Evolutionary conservation across 2,329 filamentous ascomycete species (phyloP).

Genomic region (Dothiorella sarmentorum): DNA sequence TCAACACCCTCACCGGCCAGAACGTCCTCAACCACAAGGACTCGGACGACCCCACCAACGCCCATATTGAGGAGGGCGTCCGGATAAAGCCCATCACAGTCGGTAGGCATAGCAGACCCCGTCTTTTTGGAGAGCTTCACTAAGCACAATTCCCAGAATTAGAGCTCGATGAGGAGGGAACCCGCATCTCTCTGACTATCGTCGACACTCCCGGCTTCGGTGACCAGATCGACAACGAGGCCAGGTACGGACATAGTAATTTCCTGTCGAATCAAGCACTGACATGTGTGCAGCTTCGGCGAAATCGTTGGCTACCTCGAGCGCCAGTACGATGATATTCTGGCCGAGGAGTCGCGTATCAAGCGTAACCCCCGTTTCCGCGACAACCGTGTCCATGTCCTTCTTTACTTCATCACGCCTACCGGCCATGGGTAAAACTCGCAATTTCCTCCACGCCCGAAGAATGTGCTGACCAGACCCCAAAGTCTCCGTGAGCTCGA

Average conservation of each 20-base stretch:
- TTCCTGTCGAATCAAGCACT: too few relatives aligned
- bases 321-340: conserved; percentile 98
- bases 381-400: conserved; percentile 96
- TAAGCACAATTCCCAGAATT: conserved; percentile 59
- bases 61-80: conserved; percentile 92
- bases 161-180: conserved; percentile 96
- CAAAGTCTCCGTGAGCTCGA: conserved; percentile 91
- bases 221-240: conserved; percentile 99
- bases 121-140: conserved; percentile 20
- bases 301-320: conserved; percentile 98
- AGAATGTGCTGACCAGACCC: conserved; percentile 3
- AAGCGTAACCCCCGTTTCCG: conserved; percentile 99
- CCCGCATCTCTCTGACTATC: conserved; percentile 95
- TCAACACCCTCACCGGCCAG: conserved; percentile 98
- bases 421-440: conserved; percentile 78
- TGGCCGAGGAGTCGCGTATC: conserved; percentile 98
- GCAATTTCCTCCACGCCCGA: background rate
- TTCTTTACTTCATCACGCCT: conserved; percentile 99
- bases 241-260: conserved; percentile 73
- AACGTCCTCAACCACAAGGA: conserved; percentile 88
- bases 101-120: conserved; percentile 56
- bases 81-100: conserved; percentile 99
- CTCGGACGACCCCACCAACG: conserved; percentile 80
- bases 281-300: conserved; percentile 64
- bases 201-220: conserved; percentile 98